Base-by-base conservation (phyloP, 2,329 filamentous ascomycete species). In the Alternaria sp. region DNA sequence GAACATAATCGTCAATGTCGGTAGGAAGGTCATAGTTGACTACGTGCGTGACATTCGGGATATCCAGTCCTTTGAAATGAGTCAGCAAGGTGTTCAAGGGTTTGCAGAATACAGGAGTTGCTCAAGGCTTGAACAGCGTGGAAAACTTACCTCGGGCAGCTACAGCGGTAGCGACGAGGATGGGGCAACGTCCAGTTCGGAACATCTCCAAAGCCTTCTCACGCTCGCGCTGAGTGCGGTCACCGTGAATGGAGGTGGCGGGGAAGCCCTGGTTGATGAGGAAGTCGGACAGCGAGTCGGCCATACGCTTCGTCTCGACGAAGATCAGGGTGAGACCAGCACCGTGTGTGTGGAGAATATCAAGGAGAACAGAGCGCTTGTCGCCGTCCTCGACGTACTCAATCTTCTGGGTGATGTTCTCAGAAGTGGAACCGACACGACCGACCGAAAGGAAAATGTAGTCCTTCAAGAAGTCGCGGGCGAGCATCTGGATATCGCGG, bases 1-100 rank as follows among this genome's bases (percentile, higher is more conserved):
- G 96, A 63, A 99, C 96, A 75, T 99, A 99, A 83, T 98, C 96
- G 77, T 98, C 96, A 76, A 98, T 97, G 78, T 98, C 96, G 60
- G 94, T 97, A 54, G 96, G 96, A n/a, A 99, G 88, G 82, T 99
- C 96, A 82, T 99, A 99, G 87, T 99, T 99, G 87, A 99, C 90
- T 53, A 99, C 96, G 83, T 99, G 96, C 46, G 90, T 30, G 28
- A 30, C 28, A 30, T 30, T 30, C 6, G 28, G 28, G 0, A 30
- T 30, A 3, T 30, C 28, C 11, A 30, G 28, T 30, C 28, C 68
- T 43, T 26, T n/a, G 5, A 4, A n/a, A 44, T 11, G 9, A 20
- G 54, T 56, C 15, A 56, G 54, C 8, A 46, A 7, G 23, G 50
- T 55, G 49, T 58, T 23, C 41, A 46, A 46, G 23, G 18, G 44